phyloP scores from a whole-genome alignment of 805 yeast genomes.

The Saturnispora quitensis region DNA sequence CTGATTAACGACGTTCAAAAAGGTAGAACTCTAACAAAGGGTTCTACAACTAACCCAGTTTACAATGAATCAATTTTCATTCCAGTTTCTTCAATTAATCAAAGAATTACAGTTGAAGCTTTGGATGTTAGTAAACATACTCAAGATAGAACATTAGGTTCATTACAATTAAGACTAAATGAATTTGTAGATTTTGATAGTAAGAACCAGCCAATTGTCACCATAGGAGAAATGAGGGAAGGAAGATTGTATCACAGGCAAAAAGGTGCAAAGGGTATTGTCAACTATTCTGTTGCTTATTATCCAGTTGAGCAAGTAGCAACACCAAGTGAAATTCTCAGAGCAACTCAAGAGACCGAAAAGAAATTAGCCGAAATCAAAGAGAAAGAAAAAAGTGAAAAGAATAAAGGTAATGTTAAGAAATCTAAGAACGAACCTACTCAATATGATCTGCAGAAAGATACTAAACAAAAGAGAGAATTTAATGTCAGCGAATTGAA shows the following conservation, averaged over 20 bases:
- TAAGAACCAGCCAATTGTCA: constrained; percentile 48
- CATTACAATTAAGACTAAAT: constrained; percentile 58
- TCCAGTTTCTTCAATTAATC: constrained; percentile 75
- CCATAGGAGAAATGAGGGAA: constrained; percentile 46
- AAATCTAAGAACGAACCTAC: constrained; percentile 23
- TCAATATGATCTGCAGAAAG: constrained; percentile 22
- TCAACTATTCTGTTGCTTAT: constrained; percentile 69
- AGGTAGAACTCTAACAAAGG: constrained; percentile 65
- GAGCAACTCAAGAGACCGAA: constrained; percentile 33
- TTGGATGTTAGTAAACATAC: constrained; percentile 81
- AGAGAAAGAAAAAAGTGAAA: constrained; percentile 24
- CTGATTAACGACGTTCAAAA: constrained; percentile 67
- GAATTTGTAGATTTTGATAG: constrained; percentile 66
- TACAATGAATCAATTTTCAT: constrained; percentile 81
- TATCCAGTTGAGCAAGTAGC: constrained; percentile 77
- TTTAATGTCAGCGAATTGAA: constrained; percentile 51
- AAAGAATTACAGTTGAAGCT: constrained; percentile 73
- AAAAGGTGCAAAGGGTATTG: constrained; percentile 76
- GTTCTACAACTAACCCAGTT: constrained; percentile 64
- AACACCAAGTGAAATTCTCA: constrained; percentile 63
- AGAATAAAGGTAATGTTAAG: constrained; percentile 15
- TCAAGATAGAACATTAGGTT: constrained; percentile 84
- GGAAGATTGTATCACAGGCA: constrained; percentile 56
- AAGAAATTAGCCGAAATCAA: constrained; percentile 17
- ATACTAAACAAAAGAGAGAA: constrained; percentile 35